Evolutionary conservation across 2,329 filamentous ascomycete genomes (phyloP), one percentile per base, ranked within the genome.

Genomic region (Herpotrichia juniperi): DNA sequence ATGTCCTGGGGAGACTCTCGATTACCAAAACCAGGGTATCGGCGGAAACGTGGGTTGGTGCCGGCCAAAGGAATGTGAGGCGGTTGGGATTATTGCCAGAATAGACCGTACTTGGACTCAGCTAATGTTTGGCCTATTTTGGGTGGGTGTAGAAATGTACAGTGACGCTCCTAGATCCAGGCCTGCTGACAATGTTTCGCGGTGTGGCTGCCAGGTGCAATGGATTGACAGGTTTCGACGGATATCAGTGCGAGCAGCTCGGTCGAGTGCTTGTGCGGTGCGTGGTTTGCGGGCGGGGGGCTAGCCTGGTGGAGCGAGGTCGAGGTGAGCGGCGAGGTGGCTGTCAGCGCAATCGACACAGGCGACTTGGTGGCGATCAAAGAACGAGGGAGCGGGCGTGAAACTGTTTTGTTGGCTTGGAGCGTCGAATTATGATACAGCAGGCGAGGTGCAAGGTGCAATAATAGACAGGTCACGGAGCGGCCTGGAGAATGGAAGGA

Each of bases 31-130:
- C 68, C 67, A 72, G 71, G 68, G 66, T 66, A 68, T 69, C 57
- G 64, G 61, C 61, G 58, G 51, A 64, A 66, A 66, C 51, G 58
- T 56, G 54, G 57, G 59, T 70, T 73, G 72, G 71, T 68, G 66
- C 71, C 71, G 69, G 72, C 72, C 73, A 74, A 74, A 73, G 63
- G 73, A 74, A 67, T 65, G 72, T 73, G 69, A 67, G 66, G 68
- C 63, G 57, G 63, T 50, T 63, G 47, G 46, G 54, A 66, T 56
- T 59, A 61, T 64, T 68, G 63, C 69, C 67, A 68, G 63, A 67
- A 64, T 63, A 61, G 63, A 59, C 63, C 50, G 26, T 6, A 28
- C 26, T 28, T 54, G 60, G 60, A 55, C 61, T 62, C 59, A 62
- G 63, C 59, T 61, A 61, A 53, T 50, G 62, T 54, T 56, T 45